Base-by-base conservation (phyloP, 192 early-diverging fungal genomes). In the Thamnidium elegans region DNA sequence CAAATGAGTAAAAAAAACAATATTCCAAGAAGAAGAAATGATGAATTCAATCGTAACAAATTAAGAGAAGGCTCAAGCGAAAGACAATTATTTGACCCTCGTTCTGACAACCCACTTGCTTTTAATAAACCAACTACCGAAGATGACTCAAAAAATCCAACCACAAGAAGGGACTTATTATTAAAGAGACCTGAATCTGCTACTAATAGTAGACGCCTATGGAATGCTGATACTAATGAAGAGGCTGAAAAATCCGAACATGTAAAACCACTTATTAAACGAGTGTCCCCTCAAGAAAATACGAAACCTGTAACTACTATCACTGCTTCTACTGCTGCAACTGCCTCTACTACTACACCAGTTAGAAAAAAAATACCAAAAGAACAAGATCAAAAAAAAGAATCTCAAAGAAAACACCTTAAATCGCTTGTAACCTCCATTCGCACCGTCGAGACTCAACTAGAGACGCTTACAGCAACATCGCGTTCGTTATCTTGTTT, bases 41-140 rank as follows among this genome's bases (percentile, higher is more conserved):
- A 59, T 10, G 58, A 59, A 59, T 58, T 42, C 55, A 58, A 42
- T 23, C 32, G 58, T 36, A 56, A 56, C 3, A 56, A 34, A 48
- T 26, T 26, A 20, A 13, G 34, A 20, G 15, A 43, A 19, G 19
- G 2, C 34, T 58, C 36, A 36, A 59, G 55, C 19, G 32, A 7
- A 13, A 43, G 58, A 45, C 58, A 59, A 15, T 26, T 59, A 45
- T 59, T 59, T 15, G 43, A 59, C 20, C 58, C 58, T 44, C 36
- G 43, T 43, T 59, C 58, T 23, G 58, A 59, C 7, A 43, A 59
- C 4, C 58, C 58, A 21, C 32, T 59, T 7, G 36, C 20, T 5
- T 59, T 59, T 23, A 59, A 59, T 42, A 59, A 42, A 59, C 11
- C 58, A 5, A 2, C 26, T 26, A 26, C 26, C 26, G 26, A 26